Conservation (phyloP, 73 alveolate genomes). For the Effrenium voratum region DNA sequence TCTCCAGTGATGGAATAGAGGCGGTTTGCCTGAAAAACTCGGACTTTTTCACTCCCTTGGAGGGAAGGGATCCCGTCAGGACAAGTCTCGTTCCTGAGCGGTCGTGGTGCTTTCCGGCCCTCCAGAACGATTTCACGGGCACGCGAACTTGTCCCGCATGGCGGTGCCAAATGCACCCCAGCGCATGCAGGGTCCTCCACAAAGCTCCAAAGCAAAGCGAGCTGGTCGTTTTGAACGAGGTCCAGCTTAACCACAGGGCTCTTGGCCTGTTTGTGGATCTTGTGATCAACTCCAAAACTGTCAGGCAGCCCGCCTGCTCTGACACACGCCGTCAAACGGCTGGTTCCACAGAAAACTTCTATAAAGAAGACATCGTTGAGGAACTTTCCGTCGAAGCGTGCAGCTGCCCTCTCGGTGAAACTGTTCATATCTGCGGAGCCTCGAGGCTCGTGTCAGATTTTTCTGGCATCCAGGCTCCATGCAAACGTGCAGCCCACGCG, state of each 20-base stretch:
- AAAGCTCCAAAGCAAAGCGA: too few relatives aligned
- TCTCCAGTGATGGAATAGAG: neutral
- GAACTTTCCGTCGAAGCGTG: neutral
- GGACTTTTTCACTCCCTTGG: neutral
- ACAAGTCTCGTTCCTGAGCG: neutral
- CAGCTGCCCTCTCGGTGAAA: neutral
- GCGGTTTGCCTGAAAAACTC: neutral
- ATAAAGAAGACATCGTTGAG: neutral
- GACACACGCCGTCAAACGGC: neutral
- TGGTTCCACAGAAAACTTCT: neutral
- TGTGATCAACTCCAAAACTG: neutral
- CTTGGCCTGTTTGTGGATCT: neutral
- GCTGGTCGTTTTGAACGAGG: neutral
- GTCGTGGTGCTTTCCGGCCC: neutral
- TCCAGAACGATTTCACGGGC: neutral
- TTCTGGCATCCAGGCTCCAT: neutral
- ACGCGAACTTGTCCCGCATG: neutral
- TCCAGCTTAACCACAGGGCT: neutral
- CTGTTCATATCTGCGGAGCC: neutral
- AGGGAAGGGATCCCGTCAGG: neutral
- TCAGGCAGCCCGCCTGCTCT: neutral
- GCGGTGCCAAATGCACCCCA: conserved; percentile 21
- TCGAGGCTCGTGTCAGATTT: neutral
- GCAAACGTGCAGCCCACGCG: neutral
- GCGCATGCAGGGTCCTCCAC: neutral